These are phyloP conservation scores for Podospora australis DNA, from an alignment of 495 filamentous ascomycete species.

Conservation along the genomic window DNA sequence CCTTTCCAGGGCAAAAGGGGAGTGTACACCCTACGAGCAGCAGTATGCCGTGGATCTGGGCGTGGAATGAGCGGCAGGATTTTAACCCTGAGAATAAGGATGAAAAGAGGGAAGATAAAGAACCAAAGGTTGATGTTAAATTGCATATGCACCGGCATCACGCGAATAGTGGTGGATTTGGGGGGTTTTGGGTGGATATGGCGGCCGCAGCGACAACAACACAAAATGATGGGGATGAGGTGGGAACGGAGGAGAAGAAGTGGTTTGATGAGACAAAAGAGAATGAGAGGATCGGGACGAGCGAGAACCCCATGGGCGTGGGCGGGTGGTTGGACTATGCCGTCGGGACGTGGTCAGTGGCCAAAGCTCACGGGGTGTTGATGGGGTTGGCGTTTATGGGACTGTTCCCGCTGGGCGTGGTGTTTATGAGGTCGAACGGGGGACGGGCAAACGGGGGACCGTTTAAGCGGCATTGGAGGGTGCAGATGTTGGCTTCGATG, in stretches of 20 bases:
- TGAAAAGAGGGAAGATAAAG: too few relatives aligned
- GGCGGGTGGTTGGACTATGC: conserved; percentile 3
- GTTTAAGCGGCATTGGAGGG: conserved; percentile 24
- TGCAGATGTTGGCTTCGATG: conserved; percentile 14
- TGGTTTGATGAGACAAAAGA: not conserved
- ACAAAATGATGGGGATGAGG: not conserved
- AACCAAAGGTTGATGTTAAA: not conserved
- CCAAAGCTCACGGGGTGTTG: conserved; percentile 15
- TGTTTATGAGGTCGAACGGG: conserved; percentile 11
- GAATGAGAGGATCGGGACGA: conserved; percentile 6
- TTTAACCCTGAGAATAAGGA: conserved; percentile 18
- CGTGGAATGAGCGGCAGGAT: conserved; percentile 23
- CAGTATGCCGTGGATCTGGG: conserved; percentile 24
- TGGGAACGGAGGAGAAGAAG: not conserved
- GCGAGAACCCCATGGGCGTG: conserved; percentile 8
- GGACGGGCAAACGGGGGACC: conserved; percentile 1
- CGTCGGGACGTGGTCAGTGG: conserved; percentile 9
- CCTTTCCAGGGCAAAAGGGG: too few relatives aligned
- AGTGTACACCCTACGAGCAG: too few relatives aligned
- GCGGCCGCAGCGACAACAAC: not conserved
- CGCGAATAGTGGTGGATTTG: conserved; percentile 13
- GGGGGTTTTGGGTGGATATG: conserved; percentile 22
- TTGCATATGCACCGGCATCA: conserved; percentile 20
- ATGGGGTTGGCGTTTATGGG: conserved; percentile 19
- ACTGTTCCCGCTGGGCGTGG: conserved; percentile 17